phyloP scores from a whole-genome alignment of 129 eudicot genomes.

The Solidago caesia region DNA sequence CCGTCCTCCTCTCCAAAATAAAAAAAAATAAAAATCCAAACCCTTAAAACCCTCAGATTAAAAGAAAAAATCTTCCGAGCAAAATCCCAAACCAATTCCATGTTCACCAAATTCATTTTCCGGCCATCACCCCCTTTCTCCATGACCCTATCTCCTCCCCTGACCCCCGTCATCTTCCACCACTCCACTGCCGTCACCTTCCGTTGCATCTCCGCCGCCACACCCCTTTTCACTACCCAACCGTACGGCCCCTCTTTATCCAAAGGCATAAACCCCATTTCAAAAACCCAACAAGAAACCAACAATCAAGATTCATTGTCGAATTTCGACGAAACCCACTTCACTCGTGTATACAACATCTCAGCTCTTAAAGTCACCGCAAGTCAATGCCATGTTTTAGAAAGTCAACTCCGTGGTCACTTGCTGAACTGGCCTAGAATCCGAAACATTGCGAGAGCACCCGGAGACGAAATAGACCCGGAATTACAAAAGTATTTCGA shows the following conservation, averaged over 20 bases:
- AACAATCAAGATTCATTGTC: slow-evolving; percentile 12
- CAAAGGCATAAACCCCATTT: slow-evolving; percentile 38
- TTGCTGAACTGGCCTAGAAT: slow-evolving; percentile 85
- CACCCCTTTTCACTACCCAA: slow-evolving; percentile 21
- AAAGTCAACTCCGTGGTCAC: slow-evolving; percentile 81
- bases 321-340: slow-evolving; percentile 42
- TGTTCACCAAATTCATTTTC: slow-evolving; percentile 52
- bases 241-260: slow-evolving; percentile 80
- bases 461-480: slow-evolving; percentile 75
- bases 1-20: too few species aligned
- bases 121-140: slow-evolving; percentile 35
- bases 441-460: slow-evolving; percentile 79
- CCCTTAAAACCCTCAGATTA: slow-evolving; percentile 8
- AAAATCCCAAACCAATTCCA: slow-evolving; percentile 15
- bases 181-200: slow-evolving; percentile 23
- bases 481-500: slow-evolving; percentile 36
- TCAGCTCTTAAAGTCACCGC: slow-evolving; percentile 76
- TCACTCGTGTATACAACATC: slow-evolving; percentile 66
- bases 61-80: slow-evolving; percentile 9
- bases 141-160: slow-evolving; percentile 30
- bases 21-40: not conserved
- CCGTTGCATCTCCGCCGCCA: slow-evolving; percentile 34
- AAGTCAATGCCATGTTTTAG: slow-evolving; percentile 60
- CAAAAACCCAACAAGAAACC: not conserved
- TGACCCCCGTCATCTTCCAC: slow-evolving; percentile 21